Evolutionary conservation across 2,329 filamentous ascomycete species (phyloP), one percentile per base, ranked within the genome.

Genomic region (Colletotrichum sp.): DNA sequence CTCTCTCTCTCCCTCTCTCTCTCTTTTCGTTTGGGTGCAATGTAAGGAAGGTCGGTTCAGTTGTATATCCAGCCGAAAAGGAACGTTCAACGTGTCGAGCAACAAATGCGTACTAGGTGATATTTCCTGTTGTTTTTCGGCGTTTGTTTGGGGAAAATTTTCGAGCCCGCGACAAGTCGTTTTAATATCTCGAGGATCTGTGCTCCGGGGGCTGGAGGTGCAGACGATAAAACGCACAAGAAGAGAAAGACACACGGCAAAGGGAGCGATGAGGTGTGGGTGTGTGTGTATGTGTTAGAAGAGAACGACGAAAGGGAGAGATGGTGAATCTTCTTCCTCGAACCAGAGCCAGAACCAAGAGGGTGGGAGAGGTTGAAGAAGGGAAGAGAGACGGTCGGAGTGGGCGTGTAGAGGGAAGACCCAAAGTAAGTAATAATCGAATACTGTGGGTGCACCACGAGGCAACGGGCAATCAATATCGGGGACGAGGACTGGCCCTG

Each of bases 11-110:
- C 13, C 31, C 43, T 51, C 11, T 67, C 18, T 61, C 9, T 3
- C 3, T n/a, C n/a, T 8, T 43, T 18, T 43, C 38, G 38, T 59
- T 5, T 29, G 24, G 27, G 66, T 70, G 15, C 31, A 33, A 31
- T 75, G 66, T 57, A 63, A 70, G 38, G 61, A 70, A 13, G 57
- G 34, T 51, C 62, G 62, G 55, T 63, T 66, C 55, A 66, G 67
- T 47, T 62, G 55, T 61, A 68, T 71, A 63, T 63, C 62, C 43
- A 71, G 72, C 66, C 47, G 66, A 51, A 55, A 72, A 69, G 54
- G 64, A 69, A 75, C 72, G 67, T 68, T 75, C 72, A 75, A 75
- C 72, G 74, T 75, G 72, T 74, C 27, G 67, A 21, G 27, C 24
- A 47, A 24, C 36, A 51, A 57, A 38, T 34, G 36, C 24, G 24